phyloP scores from a whole-genome alignment of 2,329 filamentous ascomycete genomes.

The Botrytis sinoallii region DNA sequence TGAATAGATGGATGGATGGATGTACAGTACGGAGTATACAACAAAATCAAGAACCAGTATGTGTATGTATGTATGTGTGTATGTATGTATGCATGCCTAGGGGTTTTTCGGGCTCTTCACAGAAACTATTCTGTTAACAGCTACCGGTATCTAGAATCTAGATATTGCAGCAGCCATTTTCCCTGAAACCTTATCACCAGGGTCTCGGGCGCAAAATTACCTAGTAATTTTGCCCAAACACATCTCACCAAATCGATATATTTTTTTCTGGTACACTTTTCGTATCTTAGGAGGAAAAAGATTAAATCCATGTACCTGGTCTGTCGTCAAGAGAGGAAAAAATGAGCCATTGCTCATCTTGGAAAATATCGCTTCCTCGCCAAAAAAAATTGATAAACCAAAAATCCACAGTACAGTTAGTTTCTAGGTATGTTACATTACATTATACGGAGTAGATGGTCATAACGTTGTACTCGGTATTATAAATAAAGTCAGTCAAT shows the following conservation, averaged over 20 bases:
- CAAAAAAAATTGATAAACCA: neutral
- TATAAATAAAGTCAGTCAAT: neutral
- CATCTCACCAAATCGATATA: neutral
- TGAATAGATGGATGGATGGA: neutral
- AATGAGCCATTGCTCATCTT: neutral
- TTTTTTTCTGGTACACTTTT: neutral
- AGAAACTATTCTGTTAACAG: constrained; percentile 13
- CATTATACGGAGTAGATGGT: neutral
- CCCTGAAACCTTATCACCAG: constrained; percentile 8
- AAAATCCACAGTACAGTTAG: neutral
- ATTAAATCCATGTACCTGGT: constrained; percentile 16
- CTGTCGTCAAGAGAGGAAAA: constrained; percentile 4
- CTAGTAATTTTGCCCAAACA: neutral
- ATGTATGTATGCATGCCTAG: neutral
- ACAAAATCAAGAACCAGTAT: neutral
- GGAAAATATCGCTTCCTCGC: neutral
- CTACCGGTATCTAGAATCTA: neutral
- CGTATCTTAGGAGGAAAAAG: neutral
- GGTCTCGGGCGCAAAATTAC: constrained; percentile 2
- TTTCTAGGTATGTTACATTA: neutral
- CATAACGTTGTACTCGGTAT: neutral
- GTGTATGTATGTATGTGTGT: neutral
- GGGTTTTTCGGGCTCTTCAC: neutral
- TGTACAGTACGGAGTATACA: neutral
- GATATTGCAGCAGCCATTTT: neutral